Evolutionary conservation across 495 filamentous ascomycete genomes (phyloP), one percentile per base, ranked within the genome.

Genomic region (Podospora pseudoanserina): DNA sequence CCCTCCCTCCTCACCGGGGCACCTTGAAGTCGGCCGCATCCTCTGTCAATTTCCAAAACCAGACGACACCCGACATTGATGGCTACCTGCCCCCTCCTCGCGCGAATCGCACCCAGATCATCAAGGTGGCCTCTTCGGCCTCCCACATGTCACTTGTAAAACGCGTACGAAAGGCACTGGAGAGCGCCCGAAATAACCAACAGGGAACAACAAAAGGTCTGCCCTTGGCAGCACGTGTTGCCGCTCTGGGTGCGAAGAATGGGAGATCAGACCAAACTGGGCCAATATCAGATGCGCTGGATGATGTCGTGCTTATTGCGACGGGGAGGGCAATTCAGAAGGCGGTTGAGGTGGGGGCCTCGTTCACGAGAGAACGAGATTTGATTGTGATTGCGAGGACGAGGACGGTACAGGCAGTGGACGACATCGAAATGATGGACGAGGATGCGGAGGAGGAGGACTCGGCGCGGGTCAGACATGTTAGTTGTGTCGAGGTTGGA

Each of bases 71-170:
- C 87, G 92, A 65, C 90, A 91, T 15, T 85, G 96, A 76, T 85
- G 91, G 89, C 79, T 87, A 87, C 54, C 80, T 85, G 11, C 61
- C 65, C 11, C 61, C 86, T 79, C 87, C 72, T 82, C 86, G 60
- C 87, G 87, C 69, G 84, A 80, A 78, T 72, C 73, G 76, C 57
- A 75, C 76, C 2, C 66, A 68, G 70, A 73, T 88, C 70, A 83
- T 99, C 82, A 97, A 97, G 80, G 81, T 97, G n/a, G 89, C 90
- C 11, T 77, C 87, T 60, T 79, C 78, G 3, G 88, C 93, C 0
- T 90, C 91, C 15, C 92, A 96, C 82, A 89, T 96, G 78, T 86
- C 89, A n/a, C 86, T 88, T 15, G 84, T 97, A 18, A 92, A 92
- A 78, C 92, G 93, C 69, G 87, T 92, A 28, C 87, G 90, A 62